A percentile compares a stretch with the other conserved stretches of the same genome.
These are phyloP conservation scores for Cicer arietinum DNA, from an alignment of 306 rosid species.

Conservation along the genomic window DNA sequence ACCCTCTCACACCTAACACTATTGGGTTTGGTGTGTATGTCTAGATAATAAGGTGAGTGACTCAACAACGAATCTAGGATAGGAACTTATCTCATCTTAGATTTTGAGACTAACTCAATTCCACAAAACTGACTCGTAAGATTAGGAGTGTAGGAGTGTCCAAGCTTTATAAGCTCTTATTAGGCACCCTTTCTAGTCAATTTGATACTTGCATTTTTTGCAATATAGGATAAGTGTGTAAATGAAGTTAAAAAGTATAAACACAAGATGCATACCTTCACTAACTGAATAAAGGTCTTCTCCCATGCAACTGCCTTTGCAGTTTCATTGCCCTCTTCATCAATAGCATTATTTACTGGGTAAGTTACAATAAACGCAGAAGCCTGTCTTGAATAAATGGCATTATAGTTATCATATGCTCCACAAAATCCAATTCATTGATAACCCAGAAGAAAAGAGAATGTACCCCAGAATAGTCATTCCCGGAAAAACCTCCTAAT, in stretches of 20 bases:
- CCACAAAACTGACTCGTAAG: neutral
- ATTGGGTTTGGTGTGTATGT: neutral
- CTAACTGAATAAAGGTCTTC: constrained; percentile 86
- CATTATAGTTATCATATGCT: constrained; percentile 47
- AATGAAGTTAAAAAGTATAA: constrained; percentile 30
- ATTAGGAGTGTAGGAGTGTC: neutral
- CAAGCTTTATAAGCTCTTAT: neutral
- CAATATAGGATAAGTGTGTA: constrained; percentile 12
- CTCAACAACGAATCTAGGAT: neutral
- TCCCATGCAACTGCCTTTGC: constrained; percentile 92
- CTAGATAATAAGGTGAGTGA: neutral
- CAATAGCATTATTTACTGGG: constrained; percentile 86
- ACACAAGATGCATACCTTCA: constrained; percentile 68
- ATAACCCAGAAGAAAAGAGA: constrained; percentile 36
- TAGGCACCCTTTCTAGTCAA: neutral
- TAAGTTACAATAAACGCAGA: constrained; percentile 86
- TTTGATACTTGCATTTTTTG: neutral
- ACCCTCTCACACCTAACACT: neutral
- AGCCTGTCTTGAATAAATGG: constrained; percentile 70
- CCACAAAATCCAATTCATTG: constrained; percentile 35
- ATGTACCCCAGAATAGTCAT: constrained; percentile 83
- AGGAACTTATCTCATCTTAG: constrained; percentile 6
- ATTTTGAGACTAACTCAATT: neutral
- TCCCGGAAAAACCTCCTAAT: constrained; percentile 88
- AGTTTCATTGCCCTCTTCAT: constrained; percentile 69